phyloP scores from a whole-genome alignment of 805 yeast species.

The Saccharomyces paradoxus region DNA sequence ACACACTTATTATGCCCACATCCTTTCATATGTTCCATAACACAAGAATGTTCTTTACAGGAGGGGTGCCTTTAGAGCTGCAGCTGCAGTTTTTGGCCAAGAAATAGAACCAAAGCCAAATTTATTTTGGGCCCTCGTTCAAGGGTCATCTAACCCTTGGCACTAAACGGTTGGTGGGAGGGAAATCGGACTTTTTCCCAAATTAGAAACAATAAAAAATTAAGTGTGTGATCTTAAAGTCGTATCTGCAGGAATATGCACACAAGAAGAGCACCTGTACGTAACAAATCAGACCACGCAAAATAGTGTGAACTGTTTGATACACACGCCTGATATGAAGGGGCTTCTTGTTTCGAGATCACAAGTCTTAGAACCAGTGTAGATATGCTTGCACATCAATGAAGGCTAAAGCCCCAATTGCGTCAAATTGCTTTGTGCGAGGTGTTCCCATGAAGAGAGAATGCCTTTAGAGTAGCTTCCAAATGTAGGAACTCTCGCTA shows the following conservation, averaged over 20 bases:
- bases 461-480: not conserved
- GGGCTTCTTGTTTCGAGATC: not conserved
- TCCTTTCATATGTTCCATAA: not conserved
- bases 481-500: not conserved
- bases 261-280: not conserved
- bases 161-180: not conserved
- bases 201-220: not conserved
- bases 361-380: not conserved
- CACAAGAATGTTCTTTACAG: not conserved
- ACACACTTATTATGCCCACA: not conserved
- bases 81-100: not conserved
- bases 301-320: not conserved
- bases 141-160: not conserved
- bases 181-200: not conserved
- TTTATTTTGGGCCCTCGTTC: not conserved
- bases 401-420: not conserved
- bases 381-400: not conserved
- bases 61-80: not conserved
- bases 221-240: not conserved
- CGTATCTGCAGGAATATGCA: not conserved
- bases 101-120: not conserved
- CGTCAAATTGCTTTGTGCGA: not conserved
- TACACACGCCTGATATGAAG: not conserved
- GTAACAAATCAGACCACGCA: not conserved
- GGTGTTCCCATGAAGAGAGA: not conserved